These are phyloP conservation scores for Exophiala dermatitidis DNA, from an alignment of 2,329 filamentous ascomycete genomes.

Conservation along the genomic window DNA sequence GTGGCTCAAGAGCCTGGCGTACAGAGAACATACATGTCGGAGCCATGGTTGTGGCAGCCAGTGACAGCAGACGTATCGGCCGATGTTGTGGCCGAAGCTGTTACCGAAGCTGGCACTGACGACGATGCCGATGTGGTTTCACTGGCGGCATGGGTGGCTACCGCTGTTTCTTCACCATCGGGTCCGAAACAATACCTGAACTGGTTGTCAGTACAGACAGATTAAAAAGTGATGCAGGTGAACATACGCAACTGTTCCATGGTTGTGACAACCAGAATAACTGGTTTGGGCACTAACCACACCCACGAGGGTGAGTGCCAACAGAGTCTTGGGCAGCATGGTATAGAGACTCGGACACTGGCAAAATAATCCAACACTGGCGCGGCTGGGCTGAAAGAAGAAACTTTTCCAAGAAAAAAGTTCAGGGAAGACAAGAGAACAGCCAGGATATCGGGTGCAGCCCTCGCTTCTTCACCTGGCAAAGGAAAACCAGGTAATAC, in stretches of 20 bases:
- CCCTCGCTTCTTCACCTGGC: no score
- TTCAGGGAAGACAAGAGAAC: no score
- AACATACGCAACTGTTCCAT: slow-evolving; percentile 29
- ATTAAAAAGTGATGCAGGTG: neutral
- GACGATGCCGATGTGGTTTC: slow-evolving; percentile 18
- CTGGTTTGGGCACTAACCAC: slow-evolving; percentile 15
- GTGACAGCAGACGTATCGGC: slow-evolving; percentile 44
- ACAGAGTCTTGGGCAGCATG: slow-evolving; percentile 6
- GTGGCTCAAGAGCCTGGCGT: no score
- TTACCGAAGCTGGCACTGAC: slow-evolving; percentile 21
- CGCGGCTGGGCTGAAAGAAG: no score
- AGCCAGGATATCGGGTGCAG: no score
- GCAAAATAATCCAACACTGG: neutral
- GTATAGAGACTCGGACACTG: neutral
- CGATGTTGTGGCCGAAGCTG: slow-evolving; percentile 29
- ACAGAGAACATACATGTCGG: slow-evolving; percentile 34
- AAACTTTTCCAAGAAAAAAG: no score
- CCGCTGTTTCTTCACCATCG: slow-evolving; percentile 29
- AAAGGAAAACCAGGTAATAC: no score
- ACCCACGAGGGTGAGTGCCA: neutral
- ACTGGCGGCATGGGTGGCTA: slow-evolving; percentile 24
- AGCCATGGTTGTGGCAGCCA: slow-evolving; percentile 46
- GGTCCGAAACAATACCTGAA: slow-evolving; percentile 29
- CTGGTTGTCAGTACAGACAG: neutral
- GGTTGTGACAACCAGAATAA: slow-evolving; percentile 31